Percentiles rank a stretch among this genome's conserved stretches.
Conservation (phyloP, 2,329 filamentous ascomycete species). For the Niveomyces coronatus region DNA sequence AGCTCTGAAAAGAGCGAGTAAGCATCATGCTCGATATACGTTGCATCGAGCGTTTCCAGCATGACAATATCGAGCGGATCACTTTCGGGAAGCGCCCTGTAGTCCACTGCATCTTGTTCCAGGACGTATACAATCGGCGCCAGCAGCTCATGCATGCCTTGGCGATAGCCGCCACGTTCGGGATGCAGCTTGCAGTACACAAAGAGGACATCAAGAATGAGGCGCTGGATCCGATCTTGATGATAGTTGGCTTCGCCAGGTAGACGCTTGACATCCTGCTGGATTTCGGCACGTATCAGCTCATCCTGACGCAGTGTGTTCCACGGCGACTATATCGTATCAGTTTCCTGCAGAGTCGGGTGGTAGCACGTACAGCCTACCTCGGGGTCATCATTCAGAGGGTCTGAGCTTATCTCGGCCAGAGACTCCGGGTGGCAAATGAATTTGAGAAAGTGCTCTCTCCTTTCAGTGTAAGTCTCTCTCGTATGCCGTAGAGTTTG, state of each 20-base stretch:
- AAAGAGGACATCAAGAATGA: constrained; percentile 83
- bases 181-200: constrained; percentile 91
- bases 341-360: background rate
- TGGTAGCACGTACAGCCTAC: constrained; percentile 22
- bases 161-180: constrained; percentile 78
- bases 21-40: constrained; percentile 79
- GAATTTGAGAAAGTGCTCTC: constrained; percentile 66
- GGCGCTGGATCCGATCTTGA: constrained; percentile 62
- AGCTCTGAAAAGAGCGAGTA: constrained; percentile 76
- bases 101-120: constrained; percentile 67
- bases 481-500: constrained; percentile 57
- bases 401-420: constrained; percentile 60
- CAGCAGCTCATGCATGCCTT: constrained; percentile 95
- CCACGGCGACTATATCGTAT: constrained; percentile 69
- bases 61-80: constrained; percentile 40
- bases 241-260: constrained; percentile 90
- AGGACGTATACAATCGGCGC: constrained; percentile 82
- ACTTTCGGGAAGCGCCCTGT: constrained; percentile 22
- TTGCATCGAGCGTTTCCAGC: constrained; percentile 56
- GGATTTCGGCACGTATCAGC: constrained; percentile 73
- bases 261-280: constrained; percentile 88
- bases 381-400: constrained; percentile 68
- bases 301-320: constrained; percentile 79
- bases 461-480: constrained; percentile 60
- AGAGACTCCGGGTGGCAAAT: constrained; percentile 79